Evolutionary conservation across 805 yeast species (phyloP).

Genomic region (Ogataea ramenticola): DNA sequence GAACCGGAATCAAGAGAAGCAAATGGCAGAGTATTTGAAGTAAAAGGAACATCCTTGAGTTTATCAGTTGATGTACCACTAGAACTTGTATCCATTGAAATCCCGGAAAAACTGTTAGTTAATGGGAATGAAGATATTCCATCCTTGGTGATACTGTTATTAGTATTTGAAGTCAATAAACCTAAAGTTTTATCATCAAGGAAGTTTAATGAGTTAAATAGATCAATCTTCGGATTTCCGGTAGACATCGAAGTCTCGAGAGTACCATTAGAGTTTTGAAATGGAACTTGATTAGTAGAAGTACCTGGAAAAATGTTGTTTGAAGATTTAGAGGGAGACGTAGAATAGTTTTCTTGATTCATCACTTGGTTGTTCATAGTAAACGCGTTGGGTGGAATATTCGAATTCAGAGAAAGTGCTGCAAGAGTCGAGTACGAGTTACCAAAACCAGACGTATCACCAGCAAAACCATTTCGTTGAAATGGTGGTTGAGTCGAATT

Average conservation of each 20-base stretch:
- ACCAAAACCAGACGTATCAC: no score
- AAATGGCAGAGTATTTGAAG: not conserved
- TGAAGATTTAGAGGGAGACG: slow-evolving; percentile 1
- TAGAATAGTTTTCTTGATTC: not conserved
- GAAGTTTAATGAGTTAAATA: not conserved
- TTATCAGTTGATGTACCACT: no score
- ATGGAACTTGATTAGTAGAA: not conserved
- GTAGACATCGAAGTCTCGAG: not conserved
- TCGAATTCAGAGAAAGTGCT: no score
- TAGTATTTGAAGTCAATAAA: not conserved
- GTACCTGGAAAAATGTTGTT: not conserved
- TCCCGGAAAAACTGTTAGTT: not conserved
- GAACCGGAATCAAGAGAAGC: not conserved
- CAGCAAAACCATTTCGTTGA: no score
- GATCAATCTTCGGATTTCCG: not conserved
- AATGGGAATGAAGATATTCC: not conserved
- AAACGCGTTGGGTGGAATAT: no score
- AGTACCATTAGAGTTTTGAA: not conserved
- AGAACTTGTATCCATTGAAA: not conserved
- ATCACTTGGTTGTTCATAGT: no score
- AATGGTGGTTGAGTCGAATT: no score
- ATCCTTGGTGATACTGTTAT: not conserved
- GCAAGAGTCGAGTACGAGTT: no score
- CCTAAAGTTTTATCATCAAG: not conserved
- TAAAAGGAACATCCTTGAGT: no score